A percentile compares a stretch with the other conserved stretches of the same genome.
Evolutionary conservation across 345 rosid species (phyloP).

Genomic region (Eucalyptus coolabah): DNA sequence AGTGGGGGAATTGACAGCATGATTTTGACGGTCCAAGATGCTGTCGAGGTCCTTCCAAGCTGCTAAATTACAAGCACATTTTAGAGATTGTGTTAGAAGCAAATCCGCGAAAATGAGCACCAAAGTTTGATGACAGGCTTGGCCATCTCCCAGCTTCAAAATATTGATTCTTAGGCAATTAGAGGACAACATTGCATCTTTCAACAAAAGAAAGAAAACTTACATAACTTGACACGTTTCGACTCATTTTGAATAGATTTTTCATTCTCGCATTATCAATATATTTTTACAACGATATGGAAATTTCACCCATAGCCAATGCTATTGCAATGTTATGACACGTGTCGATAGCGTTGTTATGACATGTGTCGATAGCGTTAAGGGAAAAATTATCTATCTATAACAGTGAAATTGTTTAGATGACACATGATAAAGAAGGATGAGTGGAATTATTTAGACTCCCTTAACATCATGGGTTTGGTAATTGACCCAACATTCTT

Average conservation of each 20-base stretch:
- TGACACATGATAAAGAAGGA: too few relatives aligned
- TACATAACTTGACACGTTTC: neutral
- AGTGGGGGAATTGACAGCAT: neutral
- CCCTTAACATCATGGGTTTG: neutral
- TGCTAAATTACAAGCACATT: neutral
- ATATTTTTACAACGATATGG: neutral
- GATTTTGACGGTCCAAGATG: neutral
- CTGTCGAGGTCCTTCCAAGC: neutral
- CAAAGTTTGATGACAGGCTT: neutral
- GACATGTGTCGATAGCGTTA: neutral
- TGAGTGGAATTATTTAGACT: too few relatives aligned
- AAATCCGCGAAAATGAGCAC: neutral
- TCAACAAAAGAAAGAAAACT: neutral
- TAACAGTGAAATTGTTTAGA: neutral
- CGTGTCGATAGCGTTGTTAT: neutral
- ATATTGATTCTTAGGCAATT: neutral
- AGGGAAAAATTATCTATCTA: neutral
- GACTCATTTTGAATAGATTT: too few relatives aligned
- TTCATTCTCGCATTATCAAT: too few relatives aligned
- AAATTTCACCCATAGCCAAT: neutral
- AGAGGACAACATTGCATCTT: neutral
- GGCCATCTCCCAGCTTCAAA: neutral
- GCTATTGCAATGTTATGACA: neutral
- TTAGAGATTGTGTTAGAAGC: neutral
- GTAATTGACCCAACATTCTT: neutral